phyloP scores from a whole-genome alignment of 257 asterid species.

The Gentiana dahurica region DNA sequence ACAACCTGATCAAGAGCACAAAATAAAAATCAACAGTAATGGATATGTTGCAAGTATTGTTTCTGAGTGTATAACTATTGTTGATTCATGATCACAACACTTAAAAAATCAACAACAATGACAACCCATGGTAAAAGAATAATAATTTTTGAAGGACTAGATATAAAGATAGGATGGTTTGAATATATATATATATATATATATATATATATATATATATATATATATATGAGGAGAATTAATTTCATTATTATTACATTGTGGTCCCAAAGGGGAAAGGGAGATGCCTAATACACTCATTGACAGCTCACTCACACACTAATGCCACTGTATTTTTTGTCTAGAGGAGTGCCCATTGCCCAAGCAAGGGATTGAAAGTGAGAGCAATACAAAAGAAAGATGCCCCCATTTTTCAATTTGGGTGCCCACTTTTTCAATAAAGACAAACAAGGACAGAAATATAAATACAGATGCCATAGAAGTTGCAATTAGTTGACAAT shows the following conservation, averaged over 20 bases:
- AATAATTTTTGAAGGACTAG: too few relatives aligned
- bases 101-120: too few relatives aligned
- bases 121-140: too few relatives aligned
- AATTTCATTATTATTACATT: background rate
- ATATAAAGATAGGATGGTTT: too few relatives aligned
- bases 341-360: conserved; percentile 2
- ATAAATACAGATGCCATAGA: conserved; percentile 6
- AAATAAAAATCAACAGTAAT: too few relatives aligned
- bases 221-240: too few relatives aligned
- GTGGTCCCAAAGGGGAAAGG: conserved; percentile 11
- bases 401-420: conserved; percentile 7
- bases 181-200: too few relatives aligned
- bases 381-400: conserved; percentile 5
- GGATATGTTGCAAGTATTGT: too few relatives aligned
- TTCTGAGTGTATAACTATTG: too few relatives aligned
- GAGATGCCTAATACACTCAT: conserved; percentile 21
- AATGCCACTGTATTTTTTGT: conserved; percentile 12
- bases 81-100: too few relatives aligned
- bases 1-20: too few relatives aligned
- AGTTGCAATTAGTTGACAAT: conserved; percentile 1
- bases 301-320: conserved; percentile 29
- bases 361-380: conserved; percentile 9
- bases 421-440: conserved; percentile 2
- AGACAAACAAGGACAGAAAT: conserved; percentile 5
- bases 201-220: too few relatives aligned